Evolutionary conservation across 2,329 filamentous ascomycete species (phyloP), one percentile per base, ranked within the genome.

Genomic region (Epichloe typhina): DNA sequence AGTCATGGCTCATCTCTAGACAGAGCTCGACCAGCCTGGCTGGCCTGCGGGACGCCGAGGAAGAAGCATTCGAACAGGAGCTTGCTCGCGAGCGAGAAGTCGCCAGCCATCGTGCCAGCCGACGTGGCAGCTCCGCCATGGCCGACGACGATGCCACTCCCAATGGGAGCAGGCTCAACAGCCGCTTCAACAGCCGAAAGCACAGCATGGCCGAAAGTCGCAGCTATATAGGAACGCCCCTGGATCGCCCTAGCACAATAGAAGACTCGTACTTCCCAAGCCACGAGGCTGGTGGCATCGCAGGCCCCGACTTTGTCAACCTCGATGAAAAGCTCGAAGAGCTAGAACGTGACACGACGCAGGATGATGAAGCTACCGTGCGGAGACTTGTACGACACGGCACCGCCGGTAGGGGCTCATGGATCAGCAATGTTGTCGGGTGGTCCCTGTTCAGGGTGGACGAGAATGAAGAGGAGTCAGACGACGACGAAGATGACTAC

Each of bases 1-100:
- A 86, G 64, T 69, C 76, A 13, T 86, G 83, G 83, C 73, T 86
- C 19, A 70, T 78, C n/a, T 79, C 80, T 23, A 73, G 80, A 45
- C 78, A 76, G 50, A 83, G 79, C 61, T 83, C 80, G 2, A 84
- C 80, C 8, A 82, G 76, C 59, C 70, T 84, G 17, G 67, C 73
- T 0, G 76, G 71, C 23, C 64, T 74, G 60, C 69, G 66, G 7
- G 73, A 77, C 36, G 68, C 69, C 3, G 76, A 78, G 4, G 75
- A 79, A 39, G 74, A 75, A 53, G 72, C 69, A 11, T 70, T 76
- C 52, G 73, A 79, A 58, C 66, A 68, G 44, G 72, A 78, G 60
- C 64, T 77, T 21, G 72, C 70, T 12, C 69, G 72, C 39, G 74
- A 80, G 59, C 70, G 70, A 42, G 71, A 76, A 55, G 62, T 71